Evolutionary conservation across 2,329 filamentous ascomycete genomes (phyloP).

Genomic region (Colletotrichum cereale): DNA sequence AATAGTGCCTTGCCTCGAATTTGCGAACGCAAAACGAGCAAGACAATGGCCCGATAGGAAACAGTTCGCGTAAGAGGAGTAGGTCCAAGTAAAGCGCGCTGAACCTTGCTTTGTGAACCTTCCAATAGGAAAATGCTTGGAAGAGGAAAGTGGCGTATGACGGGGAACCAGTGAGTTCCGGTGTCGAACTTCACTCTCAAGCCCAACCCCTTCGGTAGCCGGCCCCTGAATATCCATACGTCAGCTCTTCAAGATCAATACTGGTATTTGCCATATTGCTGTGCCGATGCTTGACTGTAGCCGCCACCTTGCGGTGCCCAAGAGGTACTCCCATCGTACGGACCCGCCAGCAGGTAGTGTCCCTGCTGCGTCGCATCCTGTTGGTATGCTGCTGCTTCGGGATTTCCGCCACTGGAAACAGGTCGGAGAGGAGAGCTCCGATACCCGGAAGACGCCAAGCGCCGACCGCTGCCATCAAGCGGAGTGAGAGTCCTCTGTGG

Average conservation of each 20-base stretch:
- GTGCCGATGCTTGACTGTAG: constrained; percentile 49
- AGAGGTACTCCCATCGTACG: constrained; percentile 40
- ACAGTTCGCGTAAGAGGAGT: background rate
- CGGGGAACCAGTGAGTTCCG: background rate
- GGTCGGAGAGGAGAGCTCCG: constrained; percentile 66
- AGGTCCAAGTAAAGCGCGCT: background rate
- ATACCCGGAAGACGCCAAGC: constrained; percentile 58
- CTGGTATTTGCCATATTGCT: constrained; percentile 54
- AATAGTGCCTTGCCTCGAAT: background rate
- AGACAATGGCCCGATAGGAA: background rate
- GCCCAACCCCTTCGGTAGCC: constrained; percentile 37
- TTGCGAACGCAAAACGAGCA: background rate
- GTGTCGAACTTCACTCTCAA: background rate
- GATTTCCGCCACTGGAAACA: constrained; percentile 56
- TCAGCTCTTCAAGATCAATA: constrained; percentile 44
- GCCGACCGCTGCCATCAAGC: constrained; percentile 54
- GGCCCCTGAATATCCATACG: constrained; percentile 24
- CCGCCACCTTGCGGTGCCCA: constrained; percentile 48
- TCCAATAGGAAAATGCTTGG: background rate
- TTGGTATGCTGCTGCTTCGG: constrained; percentile 55
- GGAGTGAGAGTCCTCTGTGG: constrained; percentile 59
- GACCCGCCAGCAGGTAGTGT: constrained; percentile 5
- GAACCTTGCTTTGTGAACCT: background rate
- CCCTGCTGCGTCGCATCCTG: constrained; percentile 33
- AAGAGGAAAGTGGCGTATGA: background rate